Evolutionary conservation across 2,329 filamentous ascomycete genomes (phyloP).

Genomic region (Trichoderma citrinoviride): DNA sequence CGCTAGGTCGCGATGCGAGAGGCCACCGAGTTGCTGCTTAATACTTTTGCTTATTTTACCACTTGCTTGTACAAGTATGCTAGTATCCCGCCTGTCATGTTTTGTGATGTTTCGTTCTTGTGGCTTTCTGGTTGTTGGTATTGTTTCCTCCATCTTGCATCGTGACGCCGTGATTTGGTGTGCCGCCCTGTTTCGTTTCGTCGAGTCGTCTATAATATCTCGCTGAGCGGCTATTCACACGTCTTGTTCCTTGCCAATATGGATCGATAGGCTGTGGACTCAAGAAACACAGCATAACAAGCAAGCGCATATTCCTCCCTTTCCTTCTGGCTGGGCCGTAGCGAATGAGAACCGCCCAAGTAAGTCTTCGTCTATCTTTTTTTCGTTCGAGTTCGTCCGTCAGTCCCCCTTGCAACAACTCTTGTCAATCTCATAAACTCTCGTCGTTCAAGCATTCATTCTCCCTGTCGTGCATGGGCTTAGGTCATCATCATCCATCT

Average conservation of each 20-base stretch:
- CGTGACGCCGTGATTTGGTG: neutral
- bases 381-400: neutral
- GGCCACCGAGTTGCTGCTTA: neutral
- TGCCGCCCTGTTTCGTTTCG: neutral
- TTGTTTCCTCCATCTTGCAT: neutral
- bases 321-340: neutral
- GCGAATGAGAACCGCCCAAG: neutral
- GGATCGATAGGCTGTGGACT: neutral
- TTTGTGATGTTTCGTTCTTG: neutral
- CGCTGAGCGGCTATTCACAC: conserved; percentile 6
- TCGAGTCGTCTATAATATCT: neutral
- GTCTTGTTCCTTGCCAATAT: neutral
- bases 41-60: neutral
- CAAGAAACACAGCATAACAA: neutral
- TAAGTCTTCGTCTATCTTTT: neutral
- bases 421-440: conserved; percentile 7
- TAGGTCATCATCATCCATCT: neutral
- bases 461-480: neutral
- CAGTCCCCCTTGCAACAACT: conserved; percentile 38
- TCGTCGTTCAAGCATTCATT: neutral
- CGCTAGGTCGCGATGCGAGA: conserved; percentile 16
- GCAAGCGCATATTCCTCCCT: neutral
- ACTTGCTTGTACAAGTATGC: too few species aligned
- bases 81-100: too few species aligned
- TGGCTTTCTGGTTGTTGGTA: neutral